phyloP scores from a whole-genome alignment of 1,284 basidiomycete species.

The Stereum hirsutum region DNA sequence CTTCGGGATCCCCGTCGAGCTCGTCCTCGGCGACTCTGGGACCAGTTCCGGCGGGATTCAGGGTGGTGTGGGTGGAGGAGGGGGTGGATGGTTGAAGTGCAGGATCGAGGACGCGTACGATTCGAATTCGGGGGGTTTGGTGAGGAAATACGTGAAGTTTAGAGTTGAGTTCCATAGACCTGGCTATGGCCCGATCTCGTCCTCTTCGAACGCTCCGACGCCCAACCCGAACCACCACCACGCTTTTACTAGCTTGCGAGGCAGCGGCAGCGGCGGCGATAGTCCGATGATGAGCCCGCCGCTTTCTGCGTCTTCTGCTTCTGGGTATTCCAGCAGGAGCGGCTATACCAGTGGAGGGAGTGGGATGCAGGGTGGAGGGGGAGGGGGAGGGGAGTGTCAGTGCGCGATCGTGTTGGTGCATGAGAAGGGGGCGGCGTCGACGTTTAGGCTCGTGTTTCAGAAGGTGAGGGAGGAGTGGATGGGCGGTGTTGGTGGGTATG shows the following conservation, averaged over 20 bases:
- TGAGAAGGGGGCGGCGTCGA: constrained; percentile 82
- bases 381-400: too few relatives aligned
- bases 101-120: constrained; percentile 49
- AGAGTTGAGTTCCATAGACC: constrained; percentile 60
- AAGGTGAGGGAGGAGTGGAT: constrained; percentile 62
- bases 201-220: constrained; percentile 24
- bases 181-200: too few relatives aligned
- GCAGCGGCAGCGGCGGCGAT: constrained; percentile 7
- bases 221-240: constrained; percentile 1
- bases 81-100: too few relatives aligned
- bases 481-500: too few relatives aligned
- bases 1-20: constrained; percentile 51
- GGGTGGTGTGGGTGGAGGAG: too few relatives aligned
- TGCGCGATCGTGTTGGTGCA: constrained; percentile 51
- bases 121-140: constrained; percentile 28
- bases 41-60: too few relatives aligned
- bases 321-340: constrained; percentile 6
- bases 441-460: constrained; percentile 70
- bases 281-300: constrained; percentile 1
- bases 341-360: constrained; percentile 16
- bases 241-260: constrained; percentile 3
- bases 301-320: too few relatives aligned
- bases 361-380: neutral
- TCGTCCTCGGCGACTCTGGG: constrained; percentile 40
- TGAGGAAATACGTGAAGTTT: constrained; percentile 51